A percentile compares a stretch with the other conserved stretches of the same genome.
phyloP scores from a whole-genome alignment of 2,329 filamentous ascomycete genomes.

The Ceratocystis cubensis region DNA sequence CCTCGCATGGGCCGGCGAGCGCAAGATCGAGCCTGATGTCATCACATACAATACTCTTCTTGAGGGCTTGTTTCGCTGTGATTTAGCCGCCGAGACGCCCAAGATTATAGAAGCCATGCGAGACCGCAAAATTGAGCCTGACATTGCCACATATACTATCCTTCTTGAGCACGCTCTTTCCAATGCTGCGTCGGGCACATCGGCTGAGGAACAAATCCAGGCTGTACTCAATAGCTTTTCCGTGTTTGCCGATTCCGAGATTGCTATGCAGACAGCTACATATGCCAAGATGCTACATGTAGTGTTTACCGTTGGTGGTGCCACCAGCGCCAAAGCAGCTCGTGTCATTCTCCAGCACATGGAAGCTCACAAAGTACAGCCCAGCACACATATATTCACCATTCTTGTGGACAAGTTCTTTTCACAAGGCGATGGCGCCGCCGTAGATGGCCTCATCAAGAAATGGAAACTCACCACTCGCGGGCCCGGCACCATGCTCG shows the following conservation, averaged over 20 bases:
- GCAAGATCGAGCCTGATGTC: slow-evolving; percentile 44
- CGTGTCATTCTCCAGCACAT: slow-evolving; percentile 43
- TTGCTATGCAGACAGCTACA: slow-evolving; percentile 48
- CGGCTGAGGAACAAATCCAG: slow-evolving; percentile 36
- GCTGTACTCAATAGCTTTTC: slow-evolving; percentile 43
- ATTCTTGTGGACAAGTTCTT: slow-evolving; percentile 60
- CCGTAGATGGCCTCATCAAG: slow-evolving; percentile 48
- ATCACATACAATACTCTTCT: slow-evolving; percentile 59
- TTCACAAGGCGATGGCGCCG: slow-evolving; percentile 39
- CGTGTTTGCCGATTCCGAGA: slow-evolving; percentile 44
- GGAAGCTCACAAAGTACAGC: slow-evolving; percentile 37
- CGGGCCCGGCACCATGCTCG: slow-evolving; percentile 27
- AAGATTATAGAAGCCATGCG: slow-evolving; percentile 49
- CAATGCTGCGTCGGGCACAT: slow-evolving; percentile 22
- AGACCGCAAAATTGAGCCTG: slow-evolving; percentile 39
- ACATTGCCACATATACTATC: slow-evolving; percentile 61
- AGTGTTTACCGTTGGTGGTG: slow-evolving; percentile 32
- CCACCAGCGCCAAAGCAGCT: slow-evolving; percentile 31
- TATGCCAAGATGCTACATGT: slow-evolving; percentile 60
- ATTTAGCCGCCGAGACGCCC: slow-evolving; percentile 37
- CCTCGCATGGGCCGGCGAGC: slow-evolving; percentile 45
- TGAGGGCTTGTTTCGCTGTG: slow-evolving; percentile 41
- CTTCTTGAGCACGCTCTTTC: slow-evolving; percentile 48
- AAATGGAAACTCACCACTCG: slow-evolving; percentile 36
- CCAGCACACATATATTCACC: slow-evolving; percentile 58